Evolutionary conservation across 176 grass and related monocot species (phyloP), one percentile per base, ranked within the genome.

Genomic region (Alloteropsis semialata): DNA sequence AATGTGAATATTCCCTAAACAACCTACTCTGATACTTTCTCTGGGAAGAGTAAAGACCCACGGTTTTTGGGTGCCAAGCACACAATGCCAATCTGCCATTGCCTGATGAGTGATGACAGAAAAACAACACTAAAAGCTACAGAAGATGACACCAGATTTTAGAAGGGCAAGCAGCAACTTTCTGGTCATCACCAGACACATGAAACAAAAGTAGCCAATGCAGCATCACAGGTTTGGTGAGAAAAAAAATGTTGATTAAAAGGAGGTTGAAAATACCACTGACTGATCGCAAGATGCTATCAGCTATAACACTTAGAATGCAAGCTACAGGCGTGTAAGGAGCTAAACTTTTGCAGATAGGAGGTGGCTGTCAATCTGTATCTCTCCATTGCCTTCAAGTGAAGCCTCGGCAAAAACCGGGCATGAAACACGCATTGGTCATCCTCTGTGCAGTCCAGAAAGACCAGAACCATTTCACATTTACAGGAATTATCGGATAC

Each of bases 341-440:
- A 67, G 38, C 83, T 58, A 82, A 78, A 86, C 64, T 82, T 78
- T 4, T 79, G 74, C 17, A 53, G 84, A 79, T 78, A 28, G n/a
- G 80, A 79, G 60, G 79, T 82, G 79, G 3, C 66, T 82, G 57
- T 86, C 84, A 33, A 55, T 48, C 66, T 34, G 39, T 70, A 30
- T 64, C 22, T 29, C 71, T 29, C 13, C 4, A 18, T 86, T 79
- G 84, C 84, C 74, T 74, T 83, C 74, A 49, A 83, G 67, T 83
- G 80, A 87, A 90, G 84, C 30, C 58, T 90, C 66, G 5, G 66
- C 48, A 81, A 81, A 81, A 50, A 81, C 54, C 0, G 0, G 3
- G 28, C 29, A 77, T 64, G 82, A 39, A 70, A 64, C 44, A 77
- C 37, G 48, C 87, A 15, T 7, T 19, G 10, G 21, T 10, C 11